These are phyloP conservation scores for Drechslerella coelobrocha DNA, from an alignment of 2,329 filamentous ascomycete genomes.

Conservation along the genomic window DNA sequence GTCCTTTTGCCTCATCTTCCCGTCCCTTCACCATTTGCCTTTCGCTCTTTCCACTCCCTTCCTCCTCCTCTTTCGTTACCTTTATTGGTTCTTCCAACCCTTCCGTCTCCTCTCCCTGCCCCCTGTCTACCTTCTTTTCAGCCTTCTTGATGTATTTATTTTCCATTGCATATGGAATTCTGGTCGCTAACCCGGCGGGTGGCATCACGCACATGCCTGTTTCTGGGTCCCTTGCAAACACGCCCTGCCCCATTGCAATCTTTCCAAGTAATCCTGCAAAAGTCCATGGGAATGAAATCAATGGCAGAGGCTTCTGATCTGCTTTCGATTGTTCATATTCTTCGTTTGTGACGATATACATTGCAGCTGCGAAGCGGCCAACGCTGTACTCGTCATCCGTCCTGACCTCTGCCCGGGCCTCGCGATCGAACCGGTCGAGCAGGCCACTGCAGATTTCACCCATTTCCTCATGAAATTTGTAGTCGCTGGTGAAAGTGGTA, in stretches of 20 bases:
- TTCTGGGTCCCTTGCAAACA: constrained; percentile 14
- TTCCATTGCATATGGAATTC: constrained; percentile 13
- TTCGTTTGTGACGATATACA: constrained; percentile 82
- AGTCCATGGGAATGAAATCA: constrained; percentile 95
- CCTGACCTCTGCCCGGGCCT: constrained; percentile 71
- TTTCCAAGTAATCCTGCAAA: constrained; percentile 75
- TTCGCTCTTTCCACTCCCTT: not conserved
- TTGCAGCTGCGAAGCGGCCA: constrained; percentile 78
- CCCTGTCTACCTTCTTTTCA: not conserved
- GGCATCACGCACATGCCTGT: constrained; percentile 27
- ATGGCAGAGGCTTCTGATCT: constrained; percentile 69
- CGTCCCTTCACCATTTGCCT: not conserved
- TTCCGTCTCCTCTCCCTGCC: not conserved
- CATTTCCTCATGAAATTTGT: constrained; percentile 85
- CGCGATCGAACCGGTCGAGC: constrained; percentile 71
- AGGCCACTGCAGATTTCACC: constrained; percentile 71
- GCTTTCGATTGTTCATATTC: constrained; percentile 69
- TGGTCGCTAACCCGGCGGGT: constrained; percentile 1
- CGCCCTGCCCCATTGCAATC: constrained; percentile 65
- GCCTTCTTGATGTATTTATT: not conserved
- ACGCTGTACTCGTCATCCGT: constrained; percentile 67
- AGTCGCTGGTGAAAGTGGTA: constrained; percentile 75
- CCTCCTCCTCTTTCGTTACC: not conserved
- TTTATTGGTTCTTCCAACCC: too few relatives aligned
- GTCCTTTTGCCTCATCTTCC: not conserved